A percentile compares a stretch with the other conserved stretches of the same genome.
Conservation (phyloP, 345 rosid genomes). For the Salix purpurea region DNA sequence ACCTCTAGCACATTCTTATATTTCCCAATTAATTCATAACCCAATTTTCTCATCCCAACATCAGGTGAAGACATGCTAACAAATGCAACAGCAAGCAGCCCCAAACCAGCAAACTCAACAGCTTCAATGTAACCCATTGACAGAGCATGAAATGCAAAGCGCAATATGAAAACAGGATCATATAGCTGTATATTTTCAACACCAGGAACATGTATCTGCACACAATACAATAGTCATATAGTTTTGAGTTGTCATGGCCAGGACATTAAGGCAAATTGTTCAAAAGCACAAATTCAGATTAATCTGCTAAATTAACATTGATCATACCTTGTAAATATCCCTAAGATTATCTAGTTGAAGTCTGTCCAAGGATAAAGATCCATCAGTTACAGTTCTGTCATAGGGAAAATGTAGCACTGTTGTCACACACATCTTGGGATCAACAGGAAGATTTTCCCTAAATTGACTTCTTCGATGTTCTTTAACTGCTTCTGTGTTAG, state of each 20-base stretch:
- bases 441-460: conserved; percentile 75
- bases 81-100: conserved; percentile 88
- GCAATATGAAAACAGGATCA: conserved; percentile 82
- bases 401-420: conserved; percentile 69
- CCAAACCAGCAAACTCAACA: conserved; percentile 71
- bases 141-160: conserved; percentile 59
- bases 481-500: conserved; percentile 42
- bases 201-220: conserved; percentile 33
- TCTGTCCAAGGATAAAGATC: background rate
- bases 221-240: background rate
- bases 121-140: conserved; percentile 67
- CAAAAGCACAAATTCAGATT: conserved; percentile 6
- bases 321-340: conserved; percentile 10
- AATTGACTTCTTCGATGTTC: conserved; percentile 52
- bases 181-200: conserved; percentile 38
- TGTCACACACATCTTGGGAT: conserved; percentile 62
- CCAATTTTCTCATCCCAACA: conserved; percentile 72
- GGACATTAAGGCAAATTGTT: background rate
- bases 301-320: background rate
- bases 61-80: conserved; percentile 78
- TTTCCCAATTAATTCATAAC: conserved; percentile 64
- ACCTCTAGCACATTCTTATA: conserved; percentile 72
- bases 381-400: conserved; percentile 37
- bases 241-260: background rate
- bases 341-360: background rate